phyloP scores from a whole-genome alignment of 2,329 filamentous ascomycete species.

The Pyricularia sp. region DNA sequence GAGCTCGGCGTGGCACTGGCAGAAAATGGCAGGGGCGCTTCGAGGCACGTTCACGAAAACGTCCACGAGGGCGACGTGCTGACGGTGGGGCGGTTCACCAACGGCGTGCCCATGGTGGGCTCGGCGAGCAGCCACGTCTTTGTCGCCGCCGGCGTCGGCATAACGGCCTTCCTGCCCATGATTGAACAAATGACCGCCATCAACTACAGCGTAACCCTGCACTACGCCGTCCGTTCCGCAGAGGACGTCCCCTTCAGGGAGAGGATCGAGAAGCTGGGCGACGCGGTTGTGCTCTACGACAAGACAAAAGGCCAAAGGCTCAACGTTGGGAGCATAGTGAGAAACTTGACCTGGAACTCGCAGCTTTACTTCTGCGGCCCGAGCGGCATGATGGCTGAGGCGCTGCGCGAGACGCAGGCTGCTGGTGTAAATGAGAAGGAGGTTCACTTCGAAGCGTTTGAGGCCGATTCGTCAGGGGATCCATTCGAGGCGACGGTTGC shows the following conservation, averaged over 20 bases:
- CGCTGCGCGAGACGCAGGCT: constrained; percentile 24
- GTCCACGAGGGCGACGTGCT: constrained; percentile 34
- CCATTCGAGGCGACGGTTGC: constrained; percentile 44
- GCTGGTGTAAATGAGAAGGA: constrained; percentile 33
- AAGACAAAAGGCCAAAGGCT: constrained; percentile 28
- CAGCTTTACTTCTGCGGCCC: constrained; percentile 52
- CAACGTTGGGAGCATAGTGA: constrained; percentile 34
- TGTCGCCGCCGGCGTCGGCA: constrained; percentile 51
- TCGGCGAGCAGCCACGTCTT: constrained; percentile 46
- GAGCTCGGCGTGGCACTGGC: constrained; percentile 43
- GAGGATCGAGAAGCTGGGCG: constrained; percentile 13
- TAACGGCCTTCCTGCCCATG: constrained; percentile 49
- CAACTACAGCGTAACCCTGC: constrained; percentile 38
- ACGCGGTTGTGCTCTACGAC: constrained; percentile 36
- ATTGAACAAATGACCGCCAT: constrained; percentile 27
- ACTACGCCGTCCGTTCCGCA: constrained; percentile 42
- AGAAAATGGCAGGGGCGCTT: constrained; percentile 42
- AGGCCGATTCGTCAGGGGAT: constrained; percentile 38
- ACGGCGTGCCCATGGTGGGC: constrained; percentile 29
- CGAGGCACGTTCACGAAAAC: constrained; percentile 40
- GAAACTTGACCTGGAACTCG: constrained; percentile 34
- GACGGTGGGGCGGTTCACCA: constrained; percentile 35
- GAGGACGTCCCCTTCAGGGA: constrained; percentile 37
- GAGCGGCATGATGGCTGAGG: constrained; percentile 39
- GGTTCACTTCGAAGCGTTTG: constrained; percentile 49